A percentile compares a stretch with the other conserved stretches of the same genome.
Conservation (phyloP, 2,329 filamentous ascomycete genomes). For the Cordyceps pruinosa region DNA sequence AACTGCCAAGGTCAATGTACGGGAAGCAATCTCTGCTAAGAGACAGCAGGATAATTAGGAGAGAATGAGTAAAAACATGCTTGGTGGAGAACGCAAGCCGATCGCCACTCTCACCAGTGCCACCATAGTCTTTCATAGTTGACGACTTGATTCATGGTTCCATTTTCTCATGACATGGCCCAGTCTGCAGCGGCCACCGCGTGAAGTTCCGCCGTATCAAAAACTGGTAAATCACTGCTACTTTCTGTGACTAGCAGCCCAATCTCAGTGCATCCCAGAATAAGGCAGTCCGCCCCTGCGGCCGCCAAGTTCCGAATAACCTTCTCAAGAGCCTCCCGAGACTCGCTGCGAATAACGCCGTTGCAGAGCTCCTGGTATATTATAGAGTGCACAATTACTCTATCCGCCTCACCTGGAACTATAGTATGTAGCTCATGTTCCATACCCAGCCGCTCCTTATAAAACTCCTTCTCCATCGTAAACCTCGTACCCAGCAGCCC, state of each 20-base stretch:
- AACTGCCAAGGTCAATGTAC: slow-evolving; percentile 14
- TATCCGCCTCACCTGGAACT: slow-evolving; percentile 5
- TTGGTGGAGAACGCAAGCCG: too few relatives aligned
- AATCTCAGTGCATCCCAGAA: slow-evolving; percentile 23
- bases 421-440: slow-evolving; percentile 15
- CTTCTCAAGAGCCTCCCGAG: slow-evolving; percentile 12
- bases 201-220: slow-evolving; percentile 21
- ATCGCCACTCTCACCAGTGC: too few relatives aligned
- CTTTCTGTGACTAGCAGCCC: slow-evolving; percentile 16
- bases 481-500: slow-evolving; percentile 19
- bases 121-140: too few relatives aligned
- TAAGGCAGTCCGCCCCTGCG: slow-evolving; percentile 18
- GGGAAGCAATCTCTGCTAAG: background rate
- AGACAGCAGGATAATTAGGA: background rate
- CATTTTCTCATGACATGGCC: slow-evolving; percentile 14
- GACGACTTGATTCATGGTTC: background rate
- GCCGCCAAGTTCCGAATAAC: slow-evolving; percentile 14
- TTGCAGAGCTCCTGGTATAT: slow-evolving; percentile 21
- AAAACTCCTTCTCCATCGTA: slow-evolving; percentile 22
- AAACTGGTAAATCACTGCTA: slow-evolving; percentile 16
- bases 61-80: too few relatives aligned
- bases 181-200: slow-evolving; percentile 20
- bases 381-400: slow-evolving; percentile 14
- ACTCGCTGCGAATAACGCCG: slow-evolving; percentile 14
- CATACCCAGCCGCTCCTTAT: slow-evolving; percentile 13